phyloP scores from a whole-genome alignment of 2,329 filamentous ascomycete species.

The Paecilomyces niveus region DNA sequence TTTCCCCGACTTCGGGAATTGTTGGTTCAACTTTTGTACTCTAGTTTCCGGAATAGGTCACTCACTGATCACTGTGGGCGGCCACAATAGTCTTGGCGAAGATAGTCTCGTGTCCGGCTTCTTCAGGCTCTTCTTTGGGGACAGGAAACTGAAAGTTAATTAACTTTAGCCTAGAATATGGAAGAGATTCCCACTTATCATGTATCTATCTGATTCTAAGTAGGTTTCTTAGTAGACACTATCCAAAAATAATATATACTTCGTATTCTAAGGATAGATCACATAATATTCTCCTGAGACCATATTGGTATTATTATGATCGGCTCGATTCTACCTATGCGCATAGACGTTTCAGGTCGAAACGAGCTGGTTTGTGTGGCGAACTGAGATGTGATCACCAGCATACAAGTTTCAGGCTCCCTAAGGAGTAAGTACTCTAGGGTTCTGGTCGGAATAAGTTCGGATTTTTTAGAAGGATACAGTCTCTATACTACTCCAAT shows the following conservation, averaged over 20 bases:
- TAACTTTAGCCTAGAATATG: too few relatives aligned
- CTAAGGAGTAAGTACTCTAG: not conserved
- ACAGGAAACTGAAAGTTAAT: too few relatives aligned
- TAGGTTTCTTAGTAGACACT: not conserved
- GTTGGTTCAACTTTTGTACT: too few relatives aligned
- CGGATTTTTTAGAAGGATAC: not conserved
- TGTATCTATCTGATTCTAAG: not conserved
- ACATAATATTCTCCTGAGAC: not conserved
- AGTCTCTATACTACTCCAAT: not conserved
- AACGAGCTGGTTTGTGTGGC: not conserved
- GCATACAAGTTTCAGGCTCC: not conserved
- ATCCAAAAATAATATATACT: not conserved
- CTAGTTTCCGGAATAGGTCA: too few relatives aligned
- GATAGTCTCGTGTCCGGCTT: too few relatives aligned
- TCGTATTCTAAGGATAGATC: not conserved
- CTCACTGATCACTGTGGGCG: too few relatives aligned
- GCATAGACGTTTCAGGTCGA: not conserved
- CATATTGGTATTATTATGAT: not conserved
- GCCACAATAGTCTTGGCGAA: too few relatives aligned
- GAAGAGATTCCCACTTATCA: slow-evolving; percentile 16
- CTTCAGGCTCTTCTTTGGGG: too few relatives aligned
- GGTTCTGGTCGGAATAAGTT: not conserved
- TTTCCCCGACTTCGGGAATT: too few relatives aligned
- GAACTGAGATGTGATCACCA: not conserved
- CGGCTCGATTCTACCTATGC: not conserved